These are phyloP conservation scores for Penicillium sp. DNA, from an alignment of 2,329 filamentous ascomycete species.

Conservation along the genomic window DNA sequence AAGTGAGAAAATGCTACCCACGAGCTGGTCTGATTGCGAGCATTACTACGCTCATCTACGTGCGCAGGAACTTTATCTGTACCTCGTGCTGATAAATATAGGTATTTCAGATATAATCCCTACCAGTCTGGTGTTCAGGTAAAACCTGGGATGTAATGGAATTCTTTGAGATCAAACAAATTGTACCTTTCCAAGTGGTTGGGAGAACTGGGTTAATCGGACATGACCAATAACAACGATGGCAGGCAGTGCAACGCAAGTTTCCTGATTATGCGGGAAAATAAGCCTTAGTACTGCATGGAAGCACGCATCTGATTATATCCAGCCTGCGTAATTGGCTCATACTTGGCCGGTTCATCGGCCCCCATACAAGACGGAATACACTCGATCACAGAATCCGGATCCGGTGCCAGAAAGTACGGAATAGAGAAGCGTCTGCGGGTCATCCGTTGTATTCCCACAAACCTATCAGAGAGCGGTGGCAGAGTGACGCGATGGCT, in stretches of 20 bases:
- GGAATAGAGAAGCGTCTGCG: constrained; percentile 58
- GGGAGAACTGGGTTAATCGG: no score
- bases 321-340: constrained; percentile 45
- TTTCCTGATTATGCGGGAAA: neutral
- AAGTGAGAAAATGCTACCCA: neutral
- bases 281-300: constrained; percentile 11
- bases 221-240: no score
- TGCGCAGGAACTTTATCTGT: neutral
- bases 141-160: no score
- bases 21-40: neutral
- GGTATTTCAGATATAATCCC: no score
- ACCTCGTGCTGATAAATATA: no score
- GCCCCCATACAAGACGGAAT: constrained; percentile 48
- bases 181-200: no score
- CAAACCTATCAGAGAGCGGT: constrained; percentile 39
- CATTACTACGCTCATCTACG: neutral
- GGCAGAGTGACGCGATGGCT: constrained; percentile 54
- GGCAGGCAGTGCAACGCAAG: neutral
- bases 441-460: constrained; percentile 45
- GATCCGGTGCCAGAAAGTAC: constrained; percentile 57
- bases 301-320: constrained; percentile 31
- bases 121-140: no score
- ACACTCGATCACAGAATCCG: constrained; percentile 52
- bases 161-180: no score
- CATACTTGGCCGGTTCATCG: constrained; percentile 50